phyloP scores from a whole-genome alignment of 345 rosid genomes.

The Eucalyptus pumila region DNA sequence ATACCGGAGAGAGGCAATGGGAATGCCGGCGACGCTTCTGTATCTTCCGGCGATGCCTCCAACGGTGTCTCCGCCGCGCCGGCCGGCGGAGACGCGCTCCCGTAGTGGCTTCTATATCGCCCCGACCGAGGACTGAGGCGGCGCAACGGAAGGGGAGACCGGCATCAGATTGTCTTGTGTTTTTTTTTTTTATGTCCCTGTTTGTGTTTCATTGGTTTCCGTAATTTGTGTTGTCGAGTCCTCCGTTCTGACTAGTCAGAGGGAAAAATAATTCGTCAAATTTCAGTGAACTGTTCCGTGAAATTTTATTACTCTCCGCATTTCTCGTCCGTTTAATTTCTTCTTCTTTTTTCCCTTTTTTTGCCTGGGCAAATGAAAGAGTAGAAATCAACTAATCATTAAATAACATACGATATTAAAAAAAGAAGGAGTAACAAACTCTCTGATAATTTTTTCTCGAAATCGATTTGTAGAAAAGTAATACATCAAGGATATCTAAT shows the following conservation, averaged over 20 bases:
- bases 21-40: neutral
- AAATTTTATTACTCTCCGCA: neutral
- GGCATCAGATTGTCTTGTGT: neutral
- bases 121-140: neutral
- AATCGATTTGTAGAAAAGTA: accelerated
- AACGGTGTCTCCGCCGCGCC: neutral
- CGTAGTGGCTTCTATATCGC: neutral
- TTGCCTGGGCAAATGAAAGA: neutral
- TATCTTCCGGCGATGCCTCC: neutral
- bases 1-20: neutral
- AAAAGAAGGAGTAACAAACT: neutral
- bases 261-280: neutral
- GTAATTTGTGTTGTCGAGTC: neutral
- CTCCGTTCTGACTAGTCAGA: neutral
- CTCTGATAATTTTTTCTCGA: neutral
- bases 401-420: neutral
- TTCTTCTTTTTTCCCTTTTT: neutral
- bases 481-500: neutral
- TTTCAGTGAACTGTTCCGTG: neutral
- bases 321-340: neutral
- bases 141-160: neutral
- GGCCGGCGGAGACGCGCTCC: neutral
- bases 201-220: neutral
- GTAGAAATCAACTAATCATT: neutral
- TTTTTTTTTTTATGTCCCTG: neutral